Evolutionary conservation across 768 basidiomycete species (phyloP), one percentile per base, ranked within the genome.

Genomic region (Boletus pseudopeckii): DNA sequence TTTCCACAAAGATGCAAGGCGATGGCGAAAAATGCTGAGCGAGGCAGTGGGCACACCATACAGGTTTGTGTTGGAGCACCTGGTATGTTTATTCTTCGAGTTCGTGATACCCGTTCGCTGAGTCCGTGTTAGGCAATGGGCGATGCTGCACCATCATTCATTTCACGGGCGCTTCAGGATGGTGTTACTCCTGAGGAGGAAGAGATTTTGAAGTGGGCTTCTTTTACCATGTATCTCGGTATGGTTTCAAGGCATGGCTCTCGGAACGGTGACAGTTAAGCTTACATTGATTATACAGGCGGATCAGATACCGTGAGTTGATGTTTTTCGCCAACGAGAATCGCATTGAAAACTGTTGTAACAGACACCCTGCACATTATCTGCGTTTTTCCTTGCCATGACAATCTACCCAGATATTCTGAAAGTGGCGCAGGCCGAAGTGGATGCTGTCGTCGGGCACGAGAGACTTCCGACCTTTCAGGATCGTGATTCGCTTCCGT

Each of bases 351-450:
- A 10, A n/a, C 1, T 4, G 7, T 1, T n/a, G 8, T 75, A 32
- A 63, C 20, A 57, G 61, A 61, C 28, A 8, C 28, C 28, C 28
- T 8, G 53, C 15, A 13, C 48, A 11, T n/a, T 58, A 30, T 53
- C 36, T 7, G 55, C 53, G 0, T 65, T 65, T 28, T 62, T 65
- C 53, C 59, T 64, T 22, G 63, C 48, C 3, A 62, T 62, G 60
- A 50, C 32, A 7, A 15, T 54, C 4, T 54, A 50, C 24, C 57
- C 63, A 0, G 48, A 62, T 0, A 44, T 53, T 14, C n/a, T 47
- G 7, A 56, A 48, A 22, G 63, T 7, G 28, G 28, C 57, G 1
- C 63, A 58, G 15, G 48, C 36, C 4, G 63, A 62, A 33, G 14
- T 64, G 0, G 62, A 64, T 5, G 20, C 39, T 2, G 46, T 58